phyloP scores from a whole-genome alignment of 345 rosid genomes.

The Mercurialis annua region DNA sequence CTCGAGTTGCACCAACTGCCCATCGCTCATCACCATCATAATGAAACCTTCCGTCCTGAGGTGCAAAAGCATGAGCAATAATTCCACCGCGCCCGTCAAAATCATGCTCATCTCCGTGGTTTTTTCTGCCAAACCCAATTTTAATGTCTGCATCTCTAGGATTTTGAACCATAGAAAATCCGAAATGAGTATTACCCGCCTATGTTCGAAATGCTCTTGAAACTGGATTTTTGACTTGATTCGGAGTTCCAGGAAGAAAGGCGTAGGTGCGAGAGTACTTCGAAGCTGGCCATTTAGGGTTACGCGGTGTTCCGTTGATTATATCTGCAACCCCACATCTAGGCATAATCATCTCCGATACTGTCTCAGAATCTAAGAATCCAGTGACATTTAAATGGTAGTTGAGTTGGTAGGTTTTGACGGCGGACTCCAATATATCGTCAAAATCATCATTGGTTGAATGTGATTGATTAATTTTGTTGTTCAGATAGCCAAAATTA shows the following conservation, averaged over 20 bases:
- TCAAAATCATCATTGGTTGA: slow-evolving; percentile 31
- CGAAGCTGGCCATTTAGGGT: slow-evolving; percentile 30
- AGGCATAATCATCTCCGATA: slow-evolving; percentile 25
- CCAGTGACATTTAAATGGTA: slow-evolving; percentile 27
- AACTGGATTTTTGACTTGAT: slow-evolving; percentile 1
- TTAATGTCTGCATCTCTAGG: slow-evolving; percentile 19
- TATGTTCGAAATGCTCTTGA: slow-evolving; percentile 28
- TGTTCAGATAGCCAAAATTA: slow-evolving; percentile 33
- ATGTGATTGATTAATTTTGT: not conserved
- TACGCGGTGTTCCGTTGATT: slow-evolving; percentile 24
- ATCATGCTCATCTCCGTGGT: slow-evolving; percentile 19
- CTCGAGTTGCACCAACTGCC: slow-evolving; percentile 1
- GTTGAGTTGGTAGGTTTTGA: slow-evolving; percentile 35
- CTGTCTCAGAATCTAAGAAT: slow-evolving; percentile 22
- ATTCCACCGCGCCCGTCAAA: slow-evolving; percentile 24
- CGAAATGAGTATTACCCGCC: slow-evolving; percentile 28
- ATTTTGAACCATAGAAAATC: not conserved
- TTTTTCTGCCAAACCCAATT: slow-evolving; percentile 21
- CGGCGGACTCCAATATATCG: slow-evolving; percentile 26
- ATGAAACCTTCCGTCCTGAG: slow-evolving; percentile 27
- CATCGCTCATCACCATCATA: slow-evolving; percentile 33
- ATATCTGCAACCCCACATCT: slow-evolving; percentile 42
- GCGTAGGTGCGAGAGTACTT: slow-evolving; percentile 29
- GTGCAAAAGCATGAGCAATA: slow-evolving; percentile 34
- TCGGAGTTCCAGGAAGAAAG: slow-evolving; percentile 5